Evolutionary conservation across 2,329 filamentous ascomycete species (phyloP).

Genomic region (Aspergillus cejpii): DNA sequence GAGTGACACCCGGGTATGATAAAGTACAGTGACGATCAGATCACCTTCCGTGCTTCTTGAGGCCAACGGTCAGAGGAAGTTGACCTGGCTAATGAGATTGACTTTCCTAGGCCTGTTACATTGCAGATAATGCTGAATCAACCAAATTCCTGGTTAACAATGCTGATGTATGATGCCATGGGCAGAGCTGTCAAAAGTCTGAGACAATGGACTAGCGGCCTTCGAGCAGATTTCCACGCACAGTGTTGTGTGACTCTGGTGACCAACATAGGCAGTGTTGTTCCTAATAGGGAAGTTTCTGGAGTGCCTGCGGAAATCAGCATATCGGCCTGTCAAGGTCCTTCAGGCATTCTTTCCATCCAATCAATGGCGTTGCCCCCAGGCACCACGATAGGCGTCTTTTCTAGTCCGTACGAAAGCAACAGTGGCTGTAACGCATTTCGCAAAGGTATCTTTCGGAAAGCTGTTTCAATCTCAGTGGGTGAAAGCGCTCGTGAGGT

Average conservation of each 20-base stretch:
- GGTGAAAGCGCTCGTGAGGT: not conserved
- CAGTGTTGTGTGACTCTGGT: not conserved
- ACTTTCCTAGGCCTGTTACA: not conserved
- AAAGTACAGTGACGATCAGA: constrained; percentile 3
- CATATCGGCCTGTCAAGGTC: constrained; percentile 1
- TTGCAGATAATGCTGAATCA: not conserved
- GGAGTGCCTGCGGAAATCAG: constrained; percentile 4
- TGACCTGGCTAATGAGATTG: not conserved
- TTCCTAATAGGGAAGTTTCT: constrained; percentile 1
- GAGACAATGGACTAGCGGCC: not conserved
- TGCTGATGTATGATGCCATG: not conserved
- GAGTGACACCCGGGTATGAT: constrained; percentile 10
- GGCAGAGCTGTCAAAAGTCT: not conserved
- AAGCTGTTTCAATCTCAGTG: not conserved
- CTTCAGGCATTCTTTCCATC: not conserved
- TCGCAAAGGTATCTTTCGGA: not conserved
- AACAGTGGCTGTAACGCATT: not conserved
- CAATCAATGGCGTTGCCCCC: not conserved
- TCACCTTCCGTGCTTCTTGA: not conserved
- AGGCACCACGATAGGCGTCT: not conserved
- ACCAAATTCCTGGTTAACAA: not conserved
- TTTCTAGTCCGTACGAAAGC: not conserved
- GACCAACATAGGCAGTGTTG: constrained; percentile 1
- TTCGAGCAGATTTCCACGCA: not conserved
- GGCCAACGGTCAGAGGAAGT: not conserved